Conservation (phyloP, 306 rosid genomes). For the Ziziphus jujuba region DNA sequence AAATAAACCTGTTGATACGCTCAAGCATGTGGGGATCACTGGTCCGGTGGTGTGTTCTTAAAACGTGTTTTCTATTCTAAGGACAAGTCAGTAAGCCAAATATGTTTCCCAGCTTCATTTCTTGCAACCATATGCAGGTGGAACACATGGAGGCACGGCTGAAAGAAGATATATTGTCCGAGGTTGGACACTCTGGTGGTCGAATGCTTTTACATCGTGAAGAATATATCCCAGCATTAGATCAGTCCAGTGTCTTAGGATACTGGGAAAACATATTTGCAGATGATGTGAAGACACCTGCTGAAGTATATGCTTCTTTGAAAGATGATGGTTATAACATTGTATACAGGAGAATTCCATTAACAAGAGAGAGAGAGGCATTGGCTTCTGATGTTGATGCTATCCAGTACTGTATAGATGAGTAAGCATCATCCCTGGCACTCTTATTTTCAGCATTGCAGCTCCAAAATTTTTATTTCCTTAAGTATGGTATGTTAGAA, state of each 20-base stretch:
- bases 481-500: too few relatives aligned
- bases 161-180: constrained; percentile 81
- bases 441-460: background rate
- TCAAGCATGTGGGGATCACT: constrained; percentile 87
- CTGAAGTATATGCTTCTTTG: constrained; percentile 71
- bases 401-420: constrained; percentile 66
- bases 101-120: constrained; percentile 24
- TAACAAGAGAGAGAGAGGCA: constrained; percentile 81
- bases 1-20: constrained; percentile 84
- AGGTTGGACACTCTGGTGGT: constrained; percentile 71
- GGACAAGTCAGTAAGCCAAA: constrained; percentile 22
- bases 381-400: constrained; percentile 79
- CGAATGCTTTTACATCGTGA: constrained; percentile 83
- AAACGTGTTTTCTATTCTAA: constrained; percentile 25
- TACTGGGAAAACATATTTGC: constrained; percentile 73
- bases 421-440: constrained; percentile 49
- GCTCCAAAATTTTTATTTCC: background rate
- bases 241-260: constrained; percentile 72
- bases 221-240: constrained; percentile 66
- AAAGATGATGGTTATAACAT: constrained; percentile 65
- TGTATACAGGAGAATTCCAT: constrained; percentile 67
- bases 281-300: constrained; percentile 83
- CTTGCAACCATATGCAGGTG: constrained; percentile 55
- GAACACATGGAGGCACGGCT: constrained; percentile 85
- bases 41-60: constrained; percentile 68